Evolutionary conservation across 768 basidiomycete species (phyloP), one percentile per base, ranked within the genome.

Genomic region (Suillus subalutaceus): DNA sequence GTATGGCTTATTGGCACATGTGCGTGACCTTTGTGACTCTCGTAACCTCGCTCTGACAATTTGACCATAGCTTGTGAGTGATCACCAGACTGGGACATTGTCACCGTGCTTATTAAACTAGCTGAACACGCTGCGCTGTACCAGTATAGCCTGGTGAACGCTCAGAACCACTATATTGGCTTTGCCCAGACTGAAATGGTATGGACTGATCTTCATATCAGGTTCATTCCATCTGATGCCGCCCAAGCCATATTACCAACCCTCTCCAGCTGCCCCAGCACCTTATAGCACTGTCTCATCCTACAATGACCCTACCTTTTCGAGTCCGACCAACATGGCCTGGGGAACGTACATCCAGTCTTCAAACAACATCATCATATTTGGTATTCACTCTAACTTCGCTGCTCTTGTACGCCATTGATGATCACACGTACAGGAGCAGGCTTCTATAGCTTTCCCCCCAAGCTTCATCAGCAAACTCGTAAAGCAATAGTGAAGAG

Each of bases 1-100:
- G 90, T 92, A 15, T 93, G 91, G 92, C 73, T 94, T 80, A 87
- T 93, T 65, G 92, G 92, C 26, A 93, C 92, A 43, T 78, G 76
- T 78, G 44, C 62, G 75, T 66, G 26, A 40, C 50, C 6, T 8
- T 30, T 32, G n/a, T 69, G 46, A 57, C n/a, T 30, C 48, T 63
- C 12, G 43, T 15, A 46, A n/a, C 1, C 1, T 50, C 13, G 41
- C 16, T 20, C 63, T 74, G 61, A 79, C 56, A 26, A 59, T 35
- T 38, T 12, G 56, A 60, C 52, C 37, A 56, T 62, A 75, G 72
- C 73, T 15, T 74, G 75, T 77, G 67, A 65, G 75, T 71, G 23
- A 20, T 55, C 12, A 60, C 3, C 38, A 38, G 9, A 30, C 16
- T 60, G 6, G 13, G 18, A 50, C 38, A 12, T 6, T 13, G 3